Base-by-base conservation (phyloP, 306 rosid genomes). In the Trifolium dubium region DNA sequence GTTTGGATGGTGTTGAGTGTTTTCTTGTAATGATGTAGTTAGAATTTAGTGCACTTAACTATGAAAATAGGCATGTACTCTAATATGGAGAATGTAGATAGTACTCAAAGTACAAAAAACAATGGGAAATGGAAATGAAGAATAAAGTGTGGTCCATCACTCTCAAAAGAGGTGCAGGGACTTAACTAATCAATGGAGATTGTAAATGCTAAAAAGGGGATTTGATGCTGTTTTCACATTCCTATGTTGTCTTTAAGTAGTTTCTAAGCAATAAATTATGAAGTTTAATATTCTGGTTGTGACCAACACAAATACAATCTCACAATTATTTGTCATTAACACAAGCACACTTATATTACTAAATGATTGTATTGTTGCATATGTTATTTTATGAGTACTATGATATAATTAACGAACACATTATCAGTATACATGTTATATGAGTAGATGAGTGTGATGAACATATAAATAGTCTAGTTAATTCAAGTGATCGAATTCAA, bases 91-190 rank as follows among this genome's bases (percentile, higher is more conserved):
- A 56, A 32, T 13, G 64, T 32, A 10, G 44, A 44, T 56, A 44
- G 34, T 59, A 44, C 69, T 60, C 34, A 60, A 75, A 62, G 66
- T 44, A 64, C 71, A 64, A 72, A 64, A 72, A 59, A 18, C 17
- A 2, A 23, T 41, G 4, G 10, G 30, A 19, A 44, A 58, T 9
- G 13, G 72, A 40, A 35, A 35, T 44, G 14, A 23, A 23, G 9
- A 5, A 55, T 50, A 5, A 28, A 55, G 67, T 66, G 47, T 47
- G 78, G 75, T 59, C 67, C 71, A 28, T 50, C 7, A 73, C 35
- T 35, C 80, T 60, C 67, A 66, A 39, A 67, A 77, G 47, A 37
- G 6, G 30, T 3, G 64, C 63, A 15, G 3, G 56, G 9, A 50
- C 7, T 50, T 8, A 50, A 15, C 10, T 5, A 8, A 23, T 2